Conservation (phyloP, 768 basidiomycete genomes). For the Naganishia friedmannii region DNA sequence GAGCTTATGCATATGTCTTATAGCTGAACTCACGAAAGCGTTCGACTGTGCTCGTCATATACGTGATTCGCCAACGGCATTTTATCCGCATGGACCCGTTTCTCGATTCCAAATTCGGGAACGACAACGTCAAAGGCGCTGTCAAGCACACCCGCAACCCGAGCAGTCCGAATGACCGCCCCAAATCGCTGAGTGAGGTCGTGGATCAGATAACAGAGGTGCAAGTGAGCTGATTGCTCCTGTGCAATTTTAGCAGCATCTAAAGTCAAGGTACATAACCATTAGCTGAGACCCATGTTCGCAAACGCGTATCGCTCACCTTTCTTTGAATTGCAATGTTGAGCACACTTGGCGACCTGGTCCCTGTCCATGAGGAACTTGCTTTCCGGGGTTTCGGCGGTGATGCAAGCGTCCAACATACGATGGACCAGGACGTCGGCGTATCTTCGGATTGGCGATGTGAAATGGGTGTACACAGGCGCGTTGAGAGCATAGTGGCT, state of each 20-base stretch:
- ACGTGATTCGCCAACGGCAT: conserved; percentile 99
- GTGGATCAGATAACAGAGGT: conserved; percentile 87
- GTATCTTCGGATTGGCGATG: conserved; percentile 63
- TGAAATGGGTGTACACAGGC: conserved; percentile 73
- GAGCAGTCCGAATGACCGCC: conserved; percentile 90
- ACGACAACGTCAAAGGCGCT: conserved; percentile 95
- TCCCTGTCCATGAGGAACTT: conserved; percentile 98
- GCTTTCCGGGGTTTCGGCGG: conserved; percentile 60
- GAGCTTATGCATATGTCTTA: background rate
- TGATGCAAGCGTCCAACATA: conserved; percentile 82
- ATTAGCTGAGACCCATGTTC: conserved; percentile 8
- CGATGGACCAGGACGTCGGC: conserved; percentile 94
- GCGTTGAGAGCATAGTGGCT: conserved; percentile 83
- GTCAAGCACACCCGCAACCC: conserved; percentile 92
- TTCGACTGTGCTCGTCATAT: conserved; percentile 89
- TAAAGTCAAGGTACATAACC: background rate
- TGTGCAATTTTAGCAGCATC: conserved; percentile 89
- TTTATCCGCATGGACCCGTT: conserved; percentile 96
- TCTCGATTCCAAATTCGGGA: conserved; percentile 97
- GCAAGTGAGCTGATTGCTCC: conserved; percentile 93
- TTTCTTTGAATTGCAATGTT: conserved; percentile 90
- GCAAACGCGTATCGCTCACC: conserved; percentile 27
- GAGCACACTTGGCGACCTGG: conserved; percentile 93
- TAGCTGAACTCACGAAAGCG: conserved; percentile 56
- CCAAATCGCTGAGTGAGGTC: conserved; percentile 93